Evolutionary conservation across 192 early-diverging fungal genomes (phyloP).

Genomic region (Mortierella hygrophila): DNA sequence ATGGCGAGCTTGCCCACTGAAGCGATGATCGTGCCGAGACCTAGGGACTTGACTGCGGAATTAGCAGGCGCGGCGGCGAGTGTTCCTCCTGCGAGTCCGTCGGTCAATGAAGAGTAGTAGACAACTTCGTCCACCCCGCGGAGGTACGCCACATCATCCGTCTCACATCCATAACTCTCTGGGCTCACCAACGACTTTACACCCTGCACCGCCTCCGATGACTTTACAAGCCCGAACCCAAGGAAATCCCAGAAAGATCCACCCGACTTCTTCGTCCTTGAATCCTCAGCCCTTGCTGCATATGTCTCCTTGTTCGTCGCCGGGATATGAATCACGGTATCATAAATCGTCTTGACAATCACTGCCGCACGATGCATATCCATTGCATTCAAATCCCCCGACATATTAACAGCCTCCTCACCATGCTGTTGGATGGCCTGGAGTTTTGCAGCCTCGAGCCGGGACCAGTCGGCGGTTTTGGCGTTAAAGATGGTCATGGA

Average conservation of each 20-base stretch:
- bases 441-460: slow-evolving; percentile 13
- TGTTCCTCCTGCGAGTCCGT: slow-evolving; percentile 27
- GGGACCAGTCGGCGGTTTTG: slow-evolving; percentile 16
- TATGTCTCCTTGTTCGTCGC: slow-evolving; percentile 11
- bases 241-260: slow-evolving; percentile 15
- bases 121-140: slow-evolving; percentile 20
- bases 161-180: background rate
- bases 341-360: slow-evolving; percentile 26
- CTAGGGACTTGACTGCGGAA: slow-evolving; percentile 16
- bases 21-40: slow-evolving; percentile 17
- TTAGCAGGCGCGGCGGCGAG: slow-evolving; percentile 2
- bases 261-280: background rate
- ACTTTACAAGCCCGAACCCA: slow-evolving; percentile 22
- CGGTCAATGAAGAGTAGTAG: slow-evolving; percentile 27
- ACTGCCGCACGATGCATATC: slow-evolving; percentile 5
- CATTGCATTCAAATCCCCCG: background rate
- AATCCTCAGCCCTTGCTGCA: background rate
- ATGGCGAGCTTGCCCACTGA: slow-evolving; percentile 29
- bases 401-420: background rate
- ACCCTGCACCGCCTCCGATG: slow-evolving; percentile 5
- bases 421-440: slow-evolving; percentile 11
- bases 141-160: slow-evolving; percentile 14
- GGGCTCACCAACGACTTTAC: slow-evolving; percentile 15
- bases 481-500: slow-evolving; percentile 15
- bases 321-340: slow-evolving; percentile 14